A percentile compares a stretch with the other conserved stretches of the same genome.
Conservation (phyloP, 768 basidiomycete species). For the Mycena polygramma region DNA sequence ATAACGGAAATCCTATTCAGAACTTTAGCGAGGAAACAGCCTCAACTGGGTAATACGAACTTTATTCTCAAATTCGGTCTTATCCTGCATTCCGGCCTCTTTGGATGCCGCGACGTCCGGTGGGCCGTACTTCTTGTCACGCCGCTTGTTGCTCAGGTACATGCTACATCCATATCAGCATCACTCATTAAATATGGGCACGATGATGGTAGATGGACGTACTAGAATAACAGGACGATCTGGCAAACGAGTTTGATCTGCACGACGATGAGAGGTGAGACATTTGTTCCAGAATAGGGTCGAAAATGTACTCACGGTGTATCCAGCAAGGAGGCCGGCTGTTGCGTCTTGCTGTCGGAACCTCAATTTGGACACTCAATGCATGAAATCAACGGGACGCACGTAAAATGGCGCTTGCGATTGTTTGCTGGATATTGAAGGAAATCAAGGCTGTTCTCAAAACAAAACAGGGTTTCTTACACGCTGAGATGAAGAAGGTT, state of each 20-base stretch:
- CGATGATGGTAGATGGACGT: not conserved
- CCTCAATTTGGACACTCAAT: not conserved
- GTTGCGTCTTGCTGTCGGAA: constrained; percentile 32
- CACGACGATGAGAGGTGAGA: not conserved
- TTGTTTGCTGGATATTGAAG: constrained; percentile 22
- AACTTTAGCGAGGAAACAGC: not conserved
- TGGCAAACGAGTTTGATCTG: constrained; percentile 39
- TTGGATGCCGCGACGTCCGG: constrained; percentile 35
- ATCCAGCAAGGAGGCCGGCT: constrained; percentile 35
- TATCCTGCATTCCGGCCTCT: constrained; percentile 42
- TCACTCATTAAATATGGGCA: not conserved
- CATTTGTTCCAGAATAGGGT: not conserved
- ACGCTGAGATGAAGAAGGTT: constrained; percentile 11
- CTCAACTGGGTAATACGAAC: constrained; percentile 3
- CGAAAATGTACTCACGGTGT: constrained; percentile 12
- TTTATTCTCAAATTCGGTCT: constrained; percentile 41
- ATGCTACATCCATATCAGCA: constrained; percentile 9
- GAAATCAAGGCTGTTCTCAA: not conserved
- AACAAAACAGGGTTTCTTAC: constrained; percentile 2
- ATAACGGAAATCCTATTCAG: constrained; percentile 31
- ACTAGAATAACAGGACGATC: constrained; percentile 32
- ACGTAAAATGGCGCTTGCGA: constrained; percentile 36
- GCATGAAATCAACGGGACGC: not conserved
- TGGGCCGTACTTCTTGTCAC: constrained; percentile 33
- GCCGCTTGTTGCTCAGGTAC: constrained; percentile 30